Percentiles rank a stretch among this genome's conserved stretches.
Evolutionary conservation across 306 rosid genomes (phyloP).

Genomic region (Ceratonia siliqua): DNA sequence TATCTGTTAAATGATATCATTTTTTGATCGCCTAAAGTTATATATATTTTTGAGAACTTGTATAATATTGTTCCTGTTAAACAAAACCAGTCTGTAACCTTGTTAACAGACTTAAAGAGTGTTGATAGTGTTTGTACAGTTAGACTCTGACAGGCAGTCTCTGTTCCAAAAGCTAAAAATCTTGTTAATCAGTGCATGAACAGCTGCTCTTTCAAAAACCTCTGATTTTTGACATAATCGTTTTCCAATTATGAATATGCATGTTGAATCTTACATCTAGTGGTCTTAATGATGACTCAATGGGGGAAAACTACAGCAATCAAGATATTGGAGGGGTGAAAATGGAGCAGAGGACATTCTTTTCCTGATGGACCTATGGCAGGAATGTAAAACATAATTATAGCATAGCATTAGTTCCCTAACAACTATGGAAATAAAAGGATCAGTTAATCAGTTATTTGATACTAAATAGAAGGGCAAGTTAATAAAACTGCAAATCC

Average conservation of each 20-base stretch:
- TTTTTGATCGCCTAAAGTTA: neutral
- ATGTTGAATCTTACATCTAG: neutral
- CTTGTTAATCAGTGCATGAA: neutral
- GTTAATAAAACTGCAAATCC: neutral
- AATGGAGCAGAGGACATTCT: neutral
- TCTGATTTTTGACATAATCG: neutral
- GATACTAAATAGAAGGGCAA: neutral
- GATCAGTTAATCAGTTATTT: neutral
- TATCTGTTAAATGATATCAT: neutral
- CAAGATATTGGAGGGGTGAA: neutral
- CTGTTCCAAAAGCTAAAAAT: neutral
- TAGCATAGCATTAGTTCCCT: constrained; percentile 1
- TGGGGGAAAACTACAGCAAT: neutral
- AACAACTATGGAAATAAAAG: neutral
- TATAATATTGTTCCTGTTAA: neutral
- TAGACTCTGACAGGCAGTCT: neutral
- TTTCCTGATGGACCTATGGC: neutral
- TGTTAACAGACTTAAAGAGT: neutral
- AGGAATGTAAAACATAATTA: constrained; percentile 1
- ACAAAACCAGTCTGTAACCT: neutral
- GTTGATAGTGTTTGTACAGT: neutral
- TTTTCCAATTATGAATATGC: neutral
- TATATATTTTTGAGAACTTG: neutral
- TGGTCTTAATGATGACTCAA: constrained; percentile 3
- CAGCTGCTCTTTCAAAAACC: neutral